Evolutionary conservation across 495 filamentous ascomycete genomes (phyloP).

Genomic region (Xylaria sp.): DNA sequence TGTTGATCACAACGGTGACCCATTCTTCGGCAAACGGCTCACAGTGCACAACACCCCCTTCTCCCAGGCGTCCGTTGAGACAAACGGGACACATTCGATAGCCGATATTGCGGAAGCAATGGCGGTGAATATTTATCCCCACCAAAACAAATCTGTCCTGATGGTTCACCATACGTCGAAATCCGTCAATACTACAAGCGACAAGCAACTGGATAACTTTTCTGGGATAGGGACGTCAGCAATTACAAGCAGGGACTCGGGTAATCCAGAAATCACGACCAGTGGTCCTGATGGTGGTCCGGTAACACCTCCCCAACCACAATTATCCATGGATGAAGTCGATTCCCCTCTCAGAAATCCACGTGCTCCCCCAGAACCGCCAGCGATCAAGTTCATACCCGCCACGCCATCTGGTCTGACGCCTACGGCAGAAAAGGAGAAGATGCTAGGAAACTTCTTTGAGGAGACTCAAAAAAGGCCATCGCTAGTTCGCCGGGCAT

Average conservation of each 20-base stretch:
- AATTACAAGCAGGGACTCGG: neutral
- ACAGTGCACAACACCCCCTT: slow-evolving; percentile 63
- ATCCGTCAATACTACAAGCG: slow-evolving; percentile 37
- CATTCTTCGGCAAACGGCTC: slow-evolving; percentile 60
- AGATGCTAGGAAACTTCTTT: slow-evolving; percentile 56
- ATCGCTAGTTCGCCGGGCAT: slow-evolving; percentile 64
- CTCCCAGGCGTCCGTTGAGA: slow-evolving; percentile 65
- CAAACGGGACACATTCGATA: slow-evolving; percentile 53
- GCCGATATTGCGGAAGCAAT: slow-evolving; percentile 77
- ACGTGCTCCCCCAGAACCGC: slow-evolving; percentile 64
- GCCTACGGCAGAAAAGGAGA: slow-evolving; percentile 61
- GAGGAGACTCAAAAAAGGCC: slow-evolving; percentile 55
- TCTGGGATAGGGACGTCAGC: slow-evolving; percentile 17
- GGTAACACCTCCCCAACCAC: slow-evolving; percentile 54
- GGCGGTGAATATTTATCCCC: slow-evolving; percentile 81
- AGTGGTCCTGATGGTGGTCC: slow-evolving; percentile 52
- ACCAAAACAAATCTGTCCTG: slow-evolving; percentile 83
- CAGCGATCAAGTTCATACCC: slow-evolving; percentile 75
- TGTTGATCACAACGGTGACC: slow-evolving; percentile 59
- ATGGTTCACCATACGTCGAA: slow-evolving; percentile 73
- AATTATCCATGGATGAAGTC: slow-evolving; percentile 56
- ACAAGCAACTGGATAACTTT: slow-evolving; percentile 20
- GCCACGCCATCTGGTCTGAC: slow-evolving; percentile 68
- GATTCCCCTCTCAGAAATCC: slow-evolving; percentile 80
- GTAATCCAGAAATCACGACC: slow-evolving; percentile 43